These are phyloP conservation scores for Dothideomycetes sp. DNA, from an alignment of 2,329 filamentous ascomycete genomes.

Conservation along the genomic window DNA sequence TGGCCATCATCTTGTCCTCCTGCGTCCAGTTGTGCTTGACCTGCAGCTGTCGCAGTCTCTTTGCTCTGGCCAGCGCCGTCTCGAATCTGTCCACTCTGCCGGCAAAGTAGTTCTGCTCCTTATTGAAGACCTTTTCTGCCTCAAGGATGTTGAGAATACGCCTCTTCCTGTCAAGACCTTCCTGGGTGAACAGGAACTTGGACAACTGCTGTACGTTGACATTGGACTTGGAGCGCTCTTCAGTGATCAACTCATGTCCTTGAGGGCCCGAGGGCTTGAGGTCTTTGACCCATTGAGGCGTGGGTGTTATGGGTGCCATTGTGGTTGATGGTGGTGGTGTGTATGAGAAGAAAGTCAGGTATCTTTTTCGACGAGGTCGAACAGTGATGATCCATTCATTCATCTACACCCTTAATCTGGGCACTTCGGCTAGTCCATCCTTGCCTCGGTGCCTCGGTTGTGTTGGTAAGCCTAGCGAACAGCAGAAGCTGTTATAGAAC, in stretches of 20 bases:
- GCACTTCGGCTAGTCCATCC: background rate
- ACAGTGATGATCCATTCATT: constrained; percentile 6
- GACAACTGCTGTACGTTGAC: constrained; percentile 59
- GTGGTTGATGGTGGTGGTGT: constrained; percentile 2
- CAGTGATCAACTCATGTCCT: constrained; percentile 58
- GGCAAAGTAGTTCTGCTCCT: constrained; percentile 67
- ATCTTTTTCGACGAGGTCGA: too few relatives aligned
- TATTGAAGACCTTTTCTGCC: constrained; percentile 63
- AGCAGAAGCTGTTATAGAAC: too few relatives aligned
- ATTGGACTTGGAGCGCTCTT: constrained; percentile 59
- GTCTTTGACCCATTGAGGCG: constrained; percentile 56
- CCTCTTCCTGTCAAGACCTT: constrained; percentile 51
- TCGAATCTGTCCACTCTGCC: constrained; percentile 61
- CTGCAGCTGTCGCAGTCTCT: constrained; percentile 58
- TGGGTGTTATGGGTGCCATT: constrained; percentile 15
- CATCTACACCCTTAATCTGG: background rate
- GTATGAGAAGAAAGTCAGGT: constrained; percentile 2
- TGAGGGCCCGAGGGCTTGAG: constrained; percentile 58
- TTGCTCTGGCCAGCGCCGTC: constrained; percentile 59
- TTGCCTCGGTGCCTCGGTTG: constrained; percentile 11
- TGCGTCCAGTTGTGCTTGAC: constrained; percentile 57
- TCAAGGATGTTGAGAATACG: constrained; percentile 56
- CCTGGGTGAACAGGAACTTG: constrained; percentile 59
- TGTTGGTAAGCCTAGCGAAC: too few relatives aligned
- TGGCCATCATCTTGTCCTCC: constrained; percentile 56